These are phyloP conservation scores for Urtica urens DNA, from an alignment of 306 rosid species.

Conservation along the genomic window DNA sequence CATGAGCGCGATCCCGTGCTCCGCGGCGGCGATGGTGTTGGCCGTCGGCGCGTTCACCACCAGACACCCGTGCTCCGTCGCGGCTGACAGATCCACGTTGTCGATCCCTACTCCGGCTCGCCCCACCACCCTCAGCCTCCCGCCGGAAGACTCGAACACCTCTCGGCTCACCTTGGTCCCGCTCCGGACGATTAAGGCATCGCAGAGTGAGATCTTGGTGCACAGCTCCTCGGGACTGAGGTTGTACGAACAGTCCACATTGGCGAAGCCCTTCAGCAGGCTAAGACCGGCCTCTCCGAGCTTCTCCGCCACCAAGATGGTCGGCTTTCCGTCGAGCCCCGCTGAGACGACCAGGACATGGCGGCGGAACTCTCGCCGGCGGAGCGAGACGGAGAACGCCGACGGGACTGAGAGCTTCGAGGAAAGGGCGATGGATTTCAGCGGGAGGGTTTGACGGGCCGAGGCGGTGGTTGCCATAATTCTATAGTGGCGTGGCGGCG, in stretches of 20 bases:
- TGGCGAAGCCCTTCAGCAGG: slow-evolving; percentile 68
- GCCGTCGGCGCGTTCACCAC: slow-evolving; percentile 98
- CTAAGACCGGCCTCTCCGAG: slow-evolving; percentile 72
- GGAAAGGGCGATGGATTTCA: slow-evolving; percentile 32
- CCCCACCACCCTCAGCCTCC: slow-evolving; percentile 89
- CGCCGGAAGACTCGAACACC: slow-evolving; percentile 83
- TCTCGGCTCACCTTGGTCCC: slow-evolving; percentile 90
- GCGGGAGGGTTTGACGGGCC: slow-evolving; percentile 38
- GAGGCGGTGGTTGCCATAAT: too few relatives aligned
- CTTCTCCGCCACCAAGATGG: slow-evolving; percentile 90
- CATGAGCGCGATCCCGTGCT: slow-evolving; percentile 88
- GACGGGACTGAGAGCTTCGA: slow-evolving; percentile 44
- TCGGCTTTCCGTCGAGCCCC: slow-evolving; percentile 64
- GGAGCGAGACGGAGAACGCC: slow-evolving; percentile 39
- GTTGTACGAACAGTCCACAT: slow-evolving; percentile 82
- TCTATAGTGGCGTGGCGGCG: neutral
- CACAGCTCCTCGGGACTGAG: slow-evolving; percentile 80
- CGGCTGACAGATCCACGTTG: slow-evolving; percentile 98
- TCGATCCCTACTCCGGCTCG: slow-evolving; percentile 98
- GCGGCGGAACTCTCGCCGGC: slow-evolving; percentile 6
- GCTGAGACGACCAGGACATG: slow-evolving; percentile 45
- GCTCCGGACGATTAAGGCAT: slow-evolving; percentile 85
- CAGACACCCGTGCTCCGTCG: slow-evolving; percentile 92
- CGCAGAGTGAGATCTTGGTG: slow-evolving; percentile 97
- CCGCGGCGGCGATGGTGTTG: slow-evolving; percentile 93